Evolutionary conservation across 371 early-diverging fungal species (phyloP).

Genomic region (Mucor piriformis): DNA sequence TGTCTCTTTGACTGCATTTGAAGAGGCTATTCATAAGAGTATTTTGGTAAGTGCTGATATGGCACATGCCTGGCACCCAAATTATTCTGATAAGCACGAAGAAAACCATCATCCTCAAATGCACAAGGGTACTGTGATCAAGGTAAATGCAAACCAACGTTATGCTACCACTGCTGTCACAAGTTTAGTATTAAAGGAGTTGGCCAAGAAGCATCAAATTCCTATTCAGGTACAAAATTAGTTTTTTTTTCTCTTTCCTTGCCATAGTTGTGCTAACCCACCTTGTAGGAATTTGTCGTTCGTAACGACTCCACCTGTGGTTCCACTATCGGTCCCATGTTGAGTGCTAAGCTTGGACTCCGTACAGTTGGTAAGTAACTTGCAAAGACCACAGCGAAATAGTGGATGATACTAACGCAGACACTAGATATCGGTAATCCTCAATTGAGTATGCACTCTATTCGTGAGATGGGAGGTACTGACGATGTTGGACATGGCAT

Average conservation of each 20-base stretch:
- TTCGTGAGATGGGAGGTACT: slow-evolving; percentile 92
- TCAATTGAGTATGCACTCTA: slow-evolving; percentile 95
- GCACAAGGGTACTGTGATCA: slow-evolving; percentile 95
- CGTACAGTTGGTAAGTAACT: slow-evolving; percentile 80
- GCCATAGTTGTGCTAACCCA: no score
- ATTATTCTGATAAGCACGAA: slow-evolving; percentile 88
- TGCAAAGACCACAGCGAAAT: neutral
- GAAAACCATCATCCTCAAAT: slow-evolving; percentile 89
- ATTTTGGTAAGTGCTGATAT: slow-evolving; percentile 92
- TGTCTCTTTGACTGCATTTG: slow-evolving; percentile 66
- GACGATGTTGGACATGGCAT: slow-evolving; percentile 88
- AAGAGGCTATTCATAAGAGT: slow-evolving; percentile 84
- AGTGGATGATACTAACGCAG: neutral
- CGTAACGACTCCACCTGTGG: slow-evolving; percentile 95
- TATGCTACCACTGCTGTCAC: slow-evolving; percentile 95
- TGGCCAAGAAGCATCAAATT: slow-evolving; percentile 74
- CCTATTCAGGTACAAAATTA: slow-evolving; percentile 70
- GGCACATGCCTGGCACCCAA: slow-evolving; percentile 95
- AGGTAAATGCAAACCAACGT: slow-evolving; percentile 92
- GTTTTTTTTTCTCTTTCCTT: no score
- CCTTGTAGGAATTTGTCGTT: slow-evolving; percentile 91
- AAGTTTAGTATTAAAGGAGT: slow-evolving; percentile 76
- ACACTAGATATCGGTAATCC: slow-evolving; percentile 89
- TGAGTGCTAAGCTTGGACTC: slow-evolving; percentile 92
- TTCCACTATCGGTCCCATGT: slow-evolving; percentile 96